These are phyloP conservation scores for Suillus alpinus DNA, from an alignment of 768 basidiomycete species.

Conservation along the genomic window DNA sequence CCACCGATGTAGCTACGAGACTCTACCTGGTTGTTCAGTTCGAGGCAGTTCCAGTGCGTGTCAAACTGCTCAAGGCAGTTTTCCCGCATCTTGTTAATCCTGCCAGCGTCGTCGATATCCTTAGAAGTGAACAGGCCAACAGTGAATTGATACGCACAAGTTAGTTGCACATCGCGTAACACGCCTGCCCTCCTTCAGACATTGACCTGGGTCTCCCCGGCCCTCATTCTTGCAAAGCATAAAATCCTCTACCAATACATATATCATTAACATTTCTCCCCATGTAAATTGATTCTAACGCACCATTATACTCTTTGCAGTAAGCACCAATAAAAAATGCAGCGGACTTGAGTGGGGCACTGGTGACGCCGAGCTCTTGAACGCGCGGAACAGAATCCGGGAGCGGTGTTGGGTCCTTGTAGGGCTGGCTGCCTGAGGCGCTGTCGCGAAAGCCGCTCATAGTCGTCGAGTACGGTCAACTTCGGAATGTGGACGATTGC, in stretches of 20 bases:
- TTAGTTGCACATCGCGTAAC: conserved; percentile 95
- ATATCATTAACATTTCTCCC: conserved; percentile 31
- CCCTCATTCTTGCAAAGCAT: conserved; percentile 98
- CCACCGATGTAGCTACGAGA: background rate
- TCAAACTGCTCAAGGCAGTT: conserved; percentile 87
- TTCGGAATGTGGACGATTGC: conserved; percentile 16
- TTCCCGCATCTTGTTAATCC: conserved; percentile 91
- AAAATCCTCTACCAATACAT: conserved; percentile 68
- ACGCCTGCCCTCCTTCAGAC: conserved; percentile 91
- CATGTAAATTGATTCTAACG: conserved; percentile 25
- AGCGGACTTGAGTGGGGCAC: conserved; percentile 92
- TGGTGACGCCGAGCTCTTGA: conserved; percentile 83
- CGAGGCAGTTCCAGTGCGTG: conserved; percentile 91
- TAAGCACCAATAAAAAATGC: conserved; percentile 95
- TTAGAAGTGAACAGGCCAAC: background rate
- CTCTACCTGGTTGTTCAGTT: conserved; percentile 89
- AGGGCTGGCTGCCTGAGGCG: conserved; percentile 45
- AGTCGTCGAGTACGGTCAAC: conserved; percentile 25
- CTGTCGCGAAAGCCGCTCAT: conserved; percentile 57
- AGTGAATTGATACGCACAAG: conserved; percentile 55
- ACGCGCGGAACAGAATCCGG: conserved; percentile 73
- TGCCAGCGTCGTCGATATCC: conserved; percentile 26
- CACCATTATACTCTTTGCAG: conserved; percentile 97
- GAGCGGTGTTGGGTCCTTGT: conserved; percentile 64
- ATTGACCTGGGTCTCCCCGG: conserved; percentile 79